Evolutionary conservation across 1,284 basidiomycete genomes (phyloP).

Genomic region (Rhodotorula sp.): DNA sequence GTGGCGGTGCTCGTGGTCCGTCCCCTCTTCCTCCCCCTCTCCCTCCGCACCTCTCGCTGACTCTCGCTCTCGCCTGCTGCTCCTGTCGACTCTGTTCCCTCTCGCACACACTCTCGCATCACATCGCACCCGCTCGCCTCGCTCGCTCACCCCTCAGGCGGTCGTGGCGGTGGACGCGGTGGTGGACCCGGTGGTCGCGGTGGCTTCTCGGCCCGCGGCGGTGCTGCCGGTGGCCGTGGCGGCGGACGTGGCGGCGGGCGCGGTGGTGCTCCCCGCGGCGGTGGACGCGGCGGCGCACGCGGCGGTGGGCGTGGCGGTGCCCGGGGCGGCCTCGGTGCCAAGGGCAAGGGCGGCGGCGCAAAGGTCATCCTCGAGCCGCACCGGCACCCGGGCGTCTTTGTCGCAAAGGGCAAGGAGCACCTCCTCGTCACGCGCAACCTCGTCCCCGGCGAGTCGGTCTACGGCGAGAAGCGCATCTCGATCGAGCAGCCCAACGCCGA

Average conservation of each 20-base stretch:
- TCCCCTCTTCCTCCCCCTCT: neutral
- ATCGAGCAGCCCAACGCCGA: conserved; percentile 61
- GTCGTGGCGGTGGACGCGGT: conserved; percentile 15
- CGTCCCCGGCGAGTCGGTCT: conserved; percentile 94
- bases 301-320: conserved; percentile 46
- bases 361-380: conserved; percentile 86
- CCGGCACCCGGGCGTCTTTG: conserved; percentile 79
- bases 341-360: conserved; percentile 61
- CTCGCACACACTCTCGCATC: no score
- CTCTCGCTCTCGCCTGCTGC: neutral
- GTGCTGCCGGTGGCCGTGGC: conserved; percentile 51
- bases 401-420: conserved; percentile 73
- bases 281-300: conserved; percentile 34
- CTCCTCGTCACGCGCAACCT: conserved; percentile 97
- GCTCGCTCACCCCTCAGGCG: no score
- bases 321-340: conserved; percentile 57
- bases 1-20: conserved; percentile 27
- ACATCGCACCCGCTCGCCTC: no score
- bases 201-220: conserved; percentile 49
- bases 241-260: conserved; percentile 25
- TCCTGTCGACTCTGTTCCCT: neutral
- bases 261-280: conserved; percentile 17
- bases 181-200: conserved; percentile 53
- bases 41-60: neutral
- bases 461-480: conserved; percentile 80